These are phyloP conservation scores for Penicillium sp. DNA, from an alignment of 2,329 filamentous ascomycete species.

Conservation along the genomic window DNA sequence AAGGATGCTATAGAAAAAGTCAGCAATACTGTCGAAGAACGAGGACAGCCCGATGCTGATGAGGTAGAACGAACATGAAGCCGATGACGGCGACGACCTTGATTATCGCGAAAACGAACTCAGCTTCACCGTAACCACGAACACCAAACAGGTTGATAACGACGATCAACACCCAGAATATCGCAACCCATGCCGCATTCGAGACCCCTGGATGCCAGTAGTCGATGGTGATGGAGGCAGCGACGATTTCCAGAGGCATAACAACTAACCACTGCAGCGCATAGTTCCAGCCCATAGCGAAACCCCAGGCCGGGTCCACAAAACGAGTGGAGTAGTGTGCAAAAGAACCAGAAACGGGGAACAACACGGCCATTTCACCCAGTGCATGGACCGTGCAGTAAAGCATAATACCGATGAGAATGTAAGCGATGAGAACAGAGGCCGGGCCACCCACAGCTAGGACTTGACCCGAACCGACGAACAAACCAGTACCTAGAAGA, in stretches of 20 bases:
- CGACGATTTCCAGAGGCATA: constrained; percentile 78
- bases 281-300: constrained; percentile 95
- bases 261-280: constrained; percentile 82
- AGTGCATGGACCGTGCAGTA: constrained; percentile 89
- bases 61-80: constrained; percentile 61
- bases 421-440: constrained; percentile 70
- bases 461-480: constrained; percentile 73
- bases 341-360: constrained; percentile 87
- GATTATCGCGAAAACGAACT: constrained; percentile 80
- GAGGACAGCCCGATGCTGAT: no score
- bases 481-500: constrained; percentile 66
- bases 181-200: constrained; percentile 70
- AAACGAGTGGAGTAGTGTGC: constrained; percentile 89
- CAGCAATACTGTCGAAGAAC: no score
- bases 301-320: constrained; percentile 88
- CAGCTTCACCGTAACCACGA: constrained; percentile 81
- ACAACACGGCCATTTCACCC: constrained; percentile 84
- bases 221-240: constrained; percentile 74
- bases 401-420: constrained; percentile 76
- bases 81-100: constrained; percentile 82
- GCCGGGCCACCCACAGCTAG: constrained; percentile 70
- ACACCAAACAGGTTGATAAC: constrained; percentile 83
- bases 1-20: constrained; percentile 55
- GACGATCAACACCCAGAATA: constrained; percentile 74
- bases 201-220: constrained; percentile 67